Evolutionary conservation across 768 basidiomycete genomes (phyloP).

Genomic region (Leccinum longicurvipes): DNA sequence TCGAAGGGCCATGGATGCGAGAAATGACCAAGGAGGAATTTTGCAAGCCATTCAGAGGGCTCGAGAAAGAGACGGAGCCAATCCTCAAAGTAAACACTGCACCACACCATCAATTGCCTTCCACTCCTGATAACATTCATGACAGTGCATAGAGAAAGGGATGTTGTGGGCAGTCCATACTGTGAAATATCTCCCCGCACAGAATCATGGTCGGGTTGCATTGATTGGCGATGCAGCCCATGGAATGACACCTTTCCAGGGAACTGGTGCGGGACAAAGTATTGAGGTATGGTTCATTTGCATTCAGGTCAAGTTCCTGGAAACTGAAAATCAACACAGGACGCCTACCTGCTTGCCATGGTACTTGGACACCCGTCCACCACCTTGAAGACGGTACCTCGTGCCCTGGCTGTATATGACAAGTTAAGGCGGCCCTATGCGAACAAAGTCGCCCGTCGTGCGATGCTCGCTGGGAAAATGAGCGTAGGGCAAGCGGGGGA

Average conservation of each 20-base stretch:
- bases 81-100: slow-evolving; percentile 53
- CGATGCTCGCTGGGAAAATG: slow-evolving; percentile 19
- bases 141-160: slow-evolving; percentile 50
- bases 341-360: slow-evolving; percentile 36
- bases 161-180: slow-evolving; percentile 64
- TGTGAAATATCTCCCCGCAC: slow-evolving; percentile 48
- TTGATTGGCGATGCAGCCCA: slow-evolving; percentile 43
- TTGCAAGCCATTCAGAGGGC: slow-evolving; percentile 40
- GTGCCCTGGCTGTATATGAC: slow-evolving; percentile 47
- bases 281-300: slow-evolving; percentile 36
- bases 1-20: slow-evolving; percentile 45
- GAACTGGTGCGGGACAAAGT: slow-evolving; percentile 42
- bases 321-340: slow-evolving; percentile 17
- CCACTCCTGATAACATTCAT: neutral
- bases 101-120: slow-evolving; percentile 10
- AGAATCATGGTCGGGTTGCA: slow-evolving; percentile 49
- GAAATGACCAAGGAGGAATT: slow-evolving; percentile 46
- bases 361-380: slow-evolving; percentile 43
- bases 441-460: slow-evolving; percentile 30
- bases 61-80: slow-evolving; percentile 59
- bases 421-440: slow-evolving; percentile 47
- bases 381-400: slow-evolving; percentile 34
- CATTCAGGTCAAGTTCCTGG: too few relatives aligned
- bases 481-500: slow-evolving; percentile 13
- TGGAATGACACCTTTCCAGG: slow-evolving; percentile 44